Base-by-base conservation (phyloP, 345 rosid genomes). In the Carallia brachiata region DNA sequence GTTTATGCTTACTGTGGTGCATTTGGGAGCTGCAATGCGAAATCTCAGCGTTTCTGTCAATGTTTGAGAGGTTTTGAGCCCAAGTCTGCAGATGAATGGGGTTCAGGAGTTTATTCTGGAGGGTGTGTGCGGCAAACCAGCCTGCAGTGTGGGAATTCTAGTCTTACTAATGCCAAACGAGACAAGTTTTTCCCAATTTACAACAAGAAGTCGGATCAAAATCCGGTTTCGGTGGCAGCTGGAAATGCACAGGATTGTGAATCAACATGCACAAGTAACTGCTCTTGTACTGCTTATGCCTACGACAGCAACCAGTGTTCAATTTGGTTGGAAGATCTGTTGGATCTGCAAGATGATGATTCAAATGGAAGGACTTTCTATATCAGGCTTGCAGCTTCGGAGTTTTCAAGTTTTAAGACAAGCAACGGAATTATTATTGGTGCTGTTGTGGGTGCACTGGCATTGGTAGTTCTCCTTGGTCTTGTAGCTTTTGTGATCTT, bases 391-490 rank as follows among this genome's bases (percentile, higher is more conserved):
- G 69, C 61, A 7, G 61, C 69, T 52, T 53, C 69, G 19, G 61
- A 66, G 32, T 17, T 53, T 36, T 67, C 81, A 30, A 71, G 71
- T 37, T 65, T 71, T 7, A 79, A 81, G 36, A 72, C 65, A 34
- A 83, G 76, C 31, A 85, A 73, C 37, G 66, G 63, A 63, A 63
- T 53, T 2, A 37, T 84, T 61, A 65, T 86, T 30, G 84, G 89
- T 18, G 87, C 75, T 8, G 86, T 40, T 56, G 62, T 74, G 3
- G 88, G 88, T 7, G 69, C 85, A 0, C 77, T 73, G 44, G 82
- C 70, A 19, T 57, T 75, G 0, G 44, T 75, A 36, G 65, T 61
- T 16, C 59, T 89, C 0, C 40, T 86, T 54, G 80, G 74, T 48
- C 47, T 84, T 61, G 27, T 72, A 13, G 12, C 62, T 54, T 70